phyloP scores from a whole-genome alignment of 2,329 filamentous ascomycete genomes.

The Fusarium sp. region DNA sequence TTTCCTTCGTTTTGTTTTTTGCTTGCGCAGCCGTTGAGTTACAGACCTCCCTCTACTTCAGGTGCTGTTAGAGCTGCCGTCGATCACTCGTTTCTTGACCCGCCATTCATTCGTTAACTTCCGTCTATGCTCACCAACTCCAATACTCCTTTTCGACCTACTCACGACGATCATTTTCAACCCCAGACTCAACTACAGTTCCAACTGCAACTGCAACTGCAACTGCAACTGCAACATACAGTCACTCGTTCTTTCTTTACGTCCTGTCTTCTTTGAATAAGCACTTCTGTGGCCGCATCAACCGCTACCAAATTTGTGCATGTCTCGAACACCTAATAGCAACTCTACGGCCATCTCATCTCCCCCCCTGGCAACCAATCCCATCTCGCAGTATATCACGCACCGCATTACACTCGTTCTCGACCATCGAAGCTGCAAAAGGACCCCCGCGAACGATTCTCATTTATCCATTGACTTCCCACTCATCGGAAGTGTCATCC shows the following conservation, averaged over 20 bases:
- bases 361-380: conserved; percentile 35
- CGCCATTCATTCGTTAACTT: conserved; percentile 20
- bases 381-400: conserved; percentile 22
- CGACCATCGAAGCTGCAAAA: conserved; percentile 10
- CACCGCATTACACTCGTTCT: conserved; percentile 23
- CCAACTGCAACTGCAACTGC: background rate
- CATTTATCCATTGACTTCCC: conserved; percentile 24
- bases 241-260: conserved; percentile 17
- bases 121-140: background rate
- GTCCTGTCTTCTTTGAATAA: background rate
- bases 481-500: background rate
- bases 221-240: background rate
- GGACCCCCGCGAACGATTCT: conserved; percentile 15
- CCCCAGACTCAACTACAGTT: conserved; percentile 9
- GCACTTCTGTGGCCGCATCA: conserved; percentile 7
- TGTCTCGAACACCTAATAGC: conserved; percentile 5
- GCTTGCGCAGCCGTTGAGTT: conserved; percentile 28
- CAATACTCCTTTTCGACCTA: conserved; percentile 16
- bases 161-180: conserved; percentile 34
- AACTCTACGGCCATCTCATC: conserved; percentile 30
- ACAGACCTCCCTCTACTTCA: conserved; percentile 19
- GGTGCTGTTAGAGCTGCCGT: conserved; percentile 34
- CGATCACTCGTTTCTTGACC: conserved; percentile 43
- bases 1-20: conserved; percentile 33
- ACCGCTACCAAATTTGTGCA: conserved; percentile 10